Percentiles rank a stretch among this genome's conserved stretches.
Evolutionary conservation across 2,329 filamentous ascomycete genomes (phyloP).

Genomic region (Scortechinia acanthostroma): DNA sequence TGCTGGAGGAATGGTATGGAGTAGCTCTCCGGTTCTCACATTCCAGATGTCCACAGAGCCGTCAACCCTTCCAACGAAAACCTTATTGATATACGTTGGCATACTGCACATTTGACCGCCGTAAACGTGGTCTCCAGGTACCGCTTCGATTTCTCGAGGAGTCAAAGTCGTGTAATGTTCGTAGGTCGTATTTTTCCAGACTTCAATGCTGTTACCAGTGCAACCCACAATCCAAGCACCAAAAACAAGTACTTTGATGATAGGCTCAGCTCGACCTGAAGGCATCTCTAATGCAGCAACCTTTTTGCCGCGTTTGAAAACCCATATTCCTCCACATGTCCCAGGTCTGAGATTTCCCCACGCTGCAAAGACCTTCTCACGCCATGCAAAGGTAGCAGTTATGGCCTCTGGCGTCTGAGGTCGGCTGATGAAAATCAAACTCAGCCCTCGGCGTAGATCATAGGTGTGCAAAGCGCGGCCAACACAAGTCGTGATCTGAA

Average conservation of each 20-base stretch:
- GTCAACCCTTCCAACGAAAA: conserved; percentile 80
- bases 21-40: conserved; percentile 79
- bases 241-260: conserved; percentile 74
- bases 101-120: conserved; percentile 77
- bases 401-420: conserved; percentile 82
- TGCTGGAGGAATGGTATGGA: conserved; percentile 81
- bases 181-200: conserved; percentile 78
- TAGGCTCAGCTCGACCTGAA: conserved; percentile 56
- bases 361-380: conserved; percentile 78
- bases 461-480: conserved; percentile 85
- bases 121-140: conserved; percentile 57
- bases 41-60: conserved; percentile 97
- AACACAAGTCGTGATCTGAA: conserved; percentile 57
- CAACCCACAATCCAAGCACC: conserved; percentile 87
- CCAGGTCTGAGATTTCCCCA: conserved; percentile 62
- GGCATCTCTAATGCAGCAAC: conserved; percentile 69
- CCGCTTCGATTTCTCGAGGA: conserved; percentile 44
- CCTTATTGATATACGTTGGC: conserved; percentile 93
- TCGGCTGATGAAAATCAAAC: conserved; percentile 85
- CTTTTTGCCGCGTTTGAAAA: conserved; percentile 86
- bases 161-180: conserved; percentile 85
- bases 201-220: conserved; percentile 68
- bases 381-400: conserved; percentile 82
- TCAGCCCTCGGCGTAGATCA: conserved; percentile 81
- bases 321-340: conserved; percentile 68